Conservation (phyloP, 257 asterid genomes). For the Przewalskia tangutica region DNA sequence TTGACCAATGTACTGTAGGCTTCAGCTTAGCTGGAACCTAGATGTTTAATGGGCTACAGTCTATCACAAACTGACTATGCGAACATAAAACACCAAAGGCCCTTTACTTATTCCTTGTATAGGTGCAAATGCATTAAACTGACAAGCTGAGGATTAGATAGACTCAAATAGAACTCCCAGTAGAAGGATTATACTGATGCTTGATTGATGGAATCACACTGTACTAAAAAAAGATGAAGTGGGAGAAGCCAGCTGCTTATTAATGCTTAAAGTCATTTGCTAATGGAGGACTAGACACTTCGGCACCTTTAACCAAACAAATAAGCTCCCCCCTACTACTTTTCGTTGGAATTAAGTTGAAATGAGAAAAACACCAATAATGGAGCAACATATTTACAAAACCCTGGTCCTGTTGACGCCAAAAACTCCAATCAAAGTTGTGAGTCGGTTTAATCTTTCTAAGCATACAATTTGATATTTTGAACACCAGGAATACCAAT, state of each 20-base stretch:
- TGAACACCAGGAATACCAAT: neutral
- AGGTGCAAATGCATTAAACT: neutral
- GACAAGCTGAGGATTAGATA: neutral
- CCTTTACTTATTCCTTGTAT: neutral
- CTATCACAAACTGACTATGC: neutral
- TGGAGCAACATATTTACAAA: neutral
- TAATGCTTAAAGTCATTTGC: neutral
- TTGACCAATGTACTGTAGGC: neutral
- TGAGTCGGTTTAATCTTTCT: neutral
- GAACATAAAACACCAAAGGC: neutral
- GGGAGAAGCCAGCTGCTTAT: neutral
- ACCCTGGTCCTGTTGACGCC: neutral
- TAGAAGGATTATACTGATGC: neutral
- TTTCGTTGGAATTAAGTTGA: neutral
- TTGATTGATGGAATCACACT: neutral
- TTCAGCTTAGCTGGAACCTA: neutral
- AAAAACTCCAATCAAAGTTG: neutral
- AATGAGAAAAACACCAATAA: neutral
- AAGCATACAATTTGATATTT: neutral
- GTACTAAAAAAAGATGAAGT: neutral
- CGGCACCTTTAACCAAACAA: neutral
- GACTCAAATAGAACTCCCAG: neutral
- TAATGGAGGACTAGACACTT: neutral
- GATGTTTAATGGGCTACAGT: neutral
- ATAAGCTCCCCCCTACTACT: neutral